Evolutionary conservation across 2,329 filamentous ascomycete genomes (phyloP).

Genomic region (Fusarium proliferatum): DNA sequence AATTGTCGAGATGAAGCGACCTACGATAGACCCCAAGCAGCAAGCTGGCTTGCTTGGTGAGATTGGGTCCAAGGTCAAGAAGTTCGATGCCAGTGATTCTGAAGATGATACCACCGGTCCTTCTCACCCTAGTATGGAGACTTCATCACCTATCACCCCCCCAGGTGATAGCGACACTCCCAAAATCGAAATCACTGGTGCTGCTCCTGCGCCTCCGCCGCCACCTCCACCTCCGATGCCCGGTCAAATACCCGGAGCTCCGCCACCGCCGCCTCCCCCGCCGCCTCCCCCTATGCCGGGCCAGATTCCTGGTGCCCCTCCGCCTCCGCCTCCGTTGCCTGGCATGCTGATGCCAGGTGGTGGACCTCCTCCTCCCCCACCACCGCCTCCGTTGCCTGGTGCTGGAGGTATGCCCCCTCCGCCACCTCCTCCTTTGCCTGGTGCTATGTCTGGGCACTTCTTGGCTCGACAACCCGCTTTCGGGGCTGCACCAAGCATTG

Average conservation of each 20-base stretch:
- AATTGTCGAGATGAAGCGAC: constrained; percentile 81
- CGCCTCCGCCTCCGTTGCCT: too few relatives aligned
- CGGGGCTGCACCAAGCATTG: constrained; percentile 66
- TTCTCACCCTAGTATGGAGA: constrained; percentile 79
- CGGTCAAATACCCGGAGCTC: too few relatives aligned
- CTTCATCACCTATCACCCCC: constrained; percentile 74
- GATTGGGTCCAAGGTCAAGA: constrained; percentile 80
- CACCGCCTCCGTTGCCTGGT: constrained; percentile 49
- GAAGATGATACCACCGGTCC: constrained; percentile 79
- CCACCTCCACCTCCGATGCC: background rate
- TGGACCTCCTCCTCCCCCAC: too few relatives aligned
- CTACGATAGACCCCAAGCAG: constrained; percentile 72
- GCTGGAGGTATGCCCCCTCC: constrained; percentile 58
- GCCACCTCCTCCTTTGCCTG: constrained; percentile 73
- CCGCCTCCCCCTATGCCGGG: too few relatives aligned
- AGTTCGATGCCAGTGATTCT: constrained; percentile 77
- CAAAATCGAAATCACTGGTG: constrained; percentile 68
- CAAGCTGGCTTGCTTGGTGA: constrained; percentile 74
- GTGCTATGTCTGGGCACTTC: constrained; percentile 80
- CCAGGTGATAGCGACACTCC: constrained; percentile 70
- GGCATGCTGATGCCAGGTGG: too few relatives aligned
- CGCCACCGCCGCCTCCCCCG: too few relatives aligned
- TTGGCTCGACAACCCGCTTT: constrained; percentile 72
- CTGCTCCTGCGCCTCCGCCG: constrained; percentile 45
- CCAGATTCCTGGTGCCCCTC: too few relatives aligned